Evolutionary conservation across 768 basidiomycete species (phyloP), one percentile per base, ranked within the genome.

Genomic region (Dioszegia hungarica): DNA sequence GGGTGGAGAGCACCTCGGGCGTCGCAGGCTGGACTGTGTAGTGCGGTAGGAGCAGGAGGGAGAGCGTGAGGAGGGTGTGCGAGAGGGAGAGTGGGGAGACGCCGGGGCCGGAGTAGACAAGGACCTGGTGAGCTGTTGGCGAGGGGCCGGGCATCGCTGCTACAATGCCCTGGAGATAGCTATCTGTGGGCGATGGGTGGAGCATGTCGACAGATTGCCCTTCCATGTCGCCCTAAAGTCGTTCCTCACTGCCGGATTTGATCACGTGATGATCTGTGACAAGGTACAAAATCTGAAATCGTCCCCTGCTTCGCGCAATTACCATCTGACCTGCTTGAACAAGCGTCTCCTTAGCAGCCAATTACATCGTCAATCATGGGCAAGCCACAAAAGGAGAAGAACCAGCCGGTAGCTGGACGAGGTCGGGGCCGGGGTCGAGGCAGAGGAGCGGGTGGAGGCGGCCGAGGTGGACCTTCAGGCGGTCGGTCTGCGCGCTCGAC

Each of bases 21-120:
- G 84, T 78, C 48, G 91, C 80, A 15, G 83, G 74, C 57, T 89
- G 88, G 39, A 94, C 84, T 12, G 88, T 83, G 73, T 92, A 93
- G 71, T 85, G 81, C 0, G 89, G 86, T 14, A 80, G 68, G 19
- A 94, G 83, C 27, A 87, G 61, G 15, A 69, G 59, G 22, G 70
- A 69, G 38, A 72, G 68, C 33, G 70, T 67, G 17, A 67, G 52
- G 38, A 69, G 17, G 27, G 70, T 72, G 48, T 72, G 63, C 3
- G 70, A 69, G 36, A 69, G 54, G 12, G 70, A 72, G 17, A 72
- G 36, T 0, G 67, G 66, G 36, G 70, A 72, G 9, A 68, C 70
- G 5, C 70, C 70, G 5, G 70, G 67, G 40, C 70, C 70, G n/a
- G 70, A 72, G 53, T 72, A 72, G 10, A 72, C 68, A 17, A 72